These are phyloP conservation scores for Boletus subcaerulescens DNA, from an alignment of 768 basidiomycete species.

Conservation along the genomic window DNA sequence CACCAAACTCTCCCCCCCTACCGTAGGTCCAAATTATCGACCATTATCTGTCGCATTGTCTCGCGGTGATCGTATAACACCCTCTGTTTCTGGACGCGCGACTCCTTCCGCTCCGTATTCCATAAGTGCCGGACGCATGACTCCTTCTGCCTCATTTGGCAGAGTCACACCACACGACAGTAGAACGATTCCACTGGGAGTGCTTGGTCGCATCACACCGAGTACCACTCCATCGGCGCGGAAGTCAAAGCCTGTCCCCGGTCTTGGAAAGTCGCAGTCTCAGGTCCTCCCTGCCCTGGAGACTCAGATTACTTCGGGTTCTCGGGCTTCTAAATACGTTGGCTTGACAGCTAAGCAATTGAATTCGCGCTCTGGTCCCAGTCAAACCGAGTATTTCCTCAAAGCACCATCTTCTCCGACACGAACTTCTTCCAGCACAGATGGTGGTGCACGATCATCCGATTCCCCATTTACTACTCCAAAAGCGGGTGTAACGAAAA, in stretches of 20 bases:
- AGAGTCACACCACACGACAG: conserved; percentile 37
- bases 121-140: conserved; percentile 46
- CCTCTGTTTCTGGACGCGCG: conserved; percentile 42
- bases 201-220: conserved; percentile 51
- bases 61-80: conserved; percentile 44
- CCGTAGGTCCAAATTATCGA: conserved; percentile 56
- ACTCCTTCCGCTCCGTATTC: conserved; percentile 43
- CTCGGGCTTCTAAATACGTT: conserved; percentile 80
- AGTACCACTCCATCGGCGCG: conserved; percentile 30
- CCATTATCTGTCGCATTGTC: conserved; percentile 83
- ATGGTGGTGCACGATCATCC: conserved; percentile 36
- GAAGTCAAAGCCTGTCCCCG: conserved; percentile 31
- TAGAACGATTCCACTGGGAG: conserved; percentile 26
- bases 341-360: conserved; percentile 85
- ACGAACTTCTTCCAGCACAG: conserved; percentile 35
- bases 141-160: conserved; percentile 52
- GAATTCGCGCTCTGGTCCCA: conserved; percentile 38
- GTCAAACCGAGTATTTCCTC: conserved; percentile 19
- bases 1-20: conserved; percentile 76
- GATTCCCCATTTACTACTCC: conserved; percentile 69
- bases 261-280: conserved; percentile 34
- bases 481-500: conserved; percentile 44
- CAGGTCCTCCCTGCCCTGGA: conserved; percentile 25
- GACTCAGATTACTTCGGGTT: conserved; percentile 69
- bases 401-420: conserved; percentile 35